Percentiles rank a stretch among this genome's conserved stretches.
Conservation (phyloP, 805 yeast species). For the Wickerhamiella allomyrinae region DNA sequence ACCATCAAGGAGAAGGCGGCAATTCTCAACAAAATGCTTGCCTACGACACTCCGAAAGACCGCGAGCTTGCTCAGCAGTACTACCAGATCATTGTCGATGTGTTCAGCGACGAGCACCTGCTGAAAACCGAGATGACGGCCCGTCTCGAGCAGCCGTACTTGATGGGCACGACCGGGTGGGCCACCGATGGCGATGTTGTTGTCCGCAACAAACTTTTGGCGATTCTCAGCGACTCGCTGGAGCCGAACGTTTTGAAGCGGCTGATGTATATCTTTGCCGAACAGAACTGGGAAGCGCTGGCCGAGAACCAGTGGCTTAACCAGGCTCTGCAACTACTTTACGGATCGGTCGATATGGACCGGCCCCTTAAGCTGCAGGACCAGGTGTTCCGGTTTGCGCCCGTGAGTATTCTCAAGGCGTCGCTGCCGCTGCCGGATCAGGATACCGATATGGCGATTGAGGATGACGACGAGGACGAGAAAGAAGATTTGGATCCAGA, state of each 20-base stretch:
- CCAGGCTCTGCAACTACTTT: slow-evolving; percentile 77
- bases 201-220: slow-evolving; percentile 65
- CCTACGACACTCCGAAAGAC: slow-evolving; percentile 80
- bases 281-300: slow-evolving; percentile 92
- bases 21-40: slow-evolving; percentile 81
- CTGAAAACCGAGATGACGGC: slow-evolving; percentile 81
- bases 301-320: slow-evolving; percentile 92
- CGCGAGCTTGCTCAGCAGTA: slow-evolving; percentile 53
- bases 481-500: slow-evolving; percentile 14
- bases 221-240: slow-evolving; percentile 59
- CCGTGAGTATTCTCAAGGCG: slow-evolving; percentile 16
- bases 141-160: slow-evolving; percentile 89
- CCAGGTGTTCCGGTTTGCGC: slow-evolving; percentile 20
- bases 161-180: slow-evolving; percentile 72
- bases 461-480: slow-evolving; percentile 14
- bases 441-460: slow-evolving; percentile 15
- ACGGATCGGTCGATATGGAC: slow-evolving; percentile 55
- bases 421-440: slow-evolving; percentile 3
- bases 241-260: slow-evolving; percentile 69
- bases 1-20: slow-evolving; percentile 95
- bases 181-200: slow-evolving; percentile 39
- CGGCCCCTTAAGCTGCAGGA: slow-evolving; percentile 31
- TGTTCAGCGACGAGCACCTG: slow-evolving; percentile 66
- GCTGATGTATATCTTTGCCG: slow-evolving; percentile 73
- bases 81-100: slow-evolving; percentile 73